Percentiles rank a stretch among this genome's conserved stretches.
phyloP scores from a whole-genome alignment of 306 rosid genomes.

The Notholithocarpus densiflorus region DNA sequence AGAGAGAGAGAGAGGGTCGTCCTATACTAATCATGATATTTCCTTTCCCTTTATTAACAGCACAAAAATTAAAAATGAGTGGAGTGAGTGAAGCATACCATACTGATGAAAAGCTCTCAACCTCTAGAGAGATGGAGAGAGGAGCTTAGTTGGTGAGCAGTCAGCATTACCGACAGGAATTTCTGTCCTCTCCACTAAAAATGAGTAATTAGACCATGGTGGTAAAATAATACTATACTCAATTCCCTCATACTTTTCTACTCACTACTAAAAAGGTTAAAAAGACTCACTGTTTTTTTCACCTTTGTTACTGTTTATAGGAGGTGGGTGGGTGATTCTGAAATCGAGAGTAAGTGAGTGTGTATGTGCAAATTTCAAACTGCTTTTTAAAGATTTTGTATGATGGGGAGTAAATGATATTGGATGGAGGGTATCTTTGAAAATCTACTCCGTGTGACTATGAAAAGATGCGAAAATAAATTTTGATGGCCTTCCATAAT shows the following conservation, averaged over 20 bases:
- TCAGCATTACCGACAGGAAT: constrained; percentile 66
- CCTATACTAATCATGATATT: constrained; percentile 61
- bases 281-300: constrained; percentile 37
- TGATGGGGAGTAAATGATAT: constrained; percentile 32
- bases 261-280: constrained; percentile 24
- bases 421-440: constrained; percentile 10
- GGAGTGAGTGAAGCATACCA: constrained; percentile 33
- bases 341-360: constrained; percentile 29
- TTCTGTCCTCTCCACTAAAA: constrained; percentile 53
- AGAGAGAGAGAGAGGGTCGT: constrained; percentile 38
- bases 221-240: constrained; percentile 32
- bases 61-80: constrained; percentile 34
- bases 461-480: constrained; percentile 19
- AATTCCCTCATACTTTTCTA: constrained; percentile 31
- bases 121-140: constrained; percentile 19
- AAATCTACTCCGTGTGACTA: background rate
- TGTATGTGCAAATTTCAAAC: constrained; percentile 29
- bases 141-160: constrained; percentile 49
- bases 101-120: constrained; percentile 24
- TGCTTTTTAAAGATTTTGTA: constrained; percentile 27
- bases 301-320: constrained; percentile 34
- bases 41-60: constrained; percentile 24
- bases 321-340: constrained; percentile 36
- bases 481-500: constrained; percentile 47
- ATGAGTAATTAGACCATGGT: constrained; percentile 39